phyloP scores from a whole-genome alignment of 176 grass and related monocot genomes.

The Triticum dicoccoides region DNA sequence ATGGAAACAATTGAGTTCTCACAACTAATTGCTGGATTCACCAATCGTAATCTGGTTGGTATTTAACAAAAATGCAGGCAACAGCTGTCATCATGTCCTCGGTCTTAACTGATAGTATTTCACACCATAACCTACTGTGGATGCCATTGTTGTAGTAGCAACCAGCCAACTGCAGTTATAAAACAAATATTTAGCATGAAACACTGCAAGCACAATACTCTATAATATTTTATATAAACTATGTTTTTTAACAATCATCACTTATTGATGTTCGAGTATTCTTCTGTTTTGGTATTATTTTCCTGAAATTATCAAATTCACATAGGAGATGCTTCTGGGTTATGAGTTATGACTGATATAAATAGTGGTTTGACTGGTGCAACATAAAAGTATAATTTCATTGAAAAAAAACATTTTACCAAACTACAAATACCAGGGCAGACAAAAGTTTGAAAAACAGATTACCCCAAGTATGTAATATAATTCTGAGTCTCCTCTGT shows the following conservation, averaged over 20 bases:
- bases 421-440: not conserved
- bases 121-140: conserved; percentile 69
- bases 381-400: not conserved
- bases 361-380: conserved; percentile 3
- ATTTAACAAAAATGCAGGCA: not conserved
- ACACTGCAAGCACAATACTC: not conserved
- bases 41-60: not conserved
- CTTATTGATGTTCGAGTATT: not conserved
- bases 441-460: conserved; percentile 1
- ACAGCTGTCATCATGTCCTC: conserved; percentile 1
- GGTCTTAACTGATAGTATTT: conserved; percentile 54
- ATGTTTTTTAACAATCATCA: not conserved
- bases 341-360: not conserved
- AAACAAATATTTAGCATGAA: conserved; percentile 27
- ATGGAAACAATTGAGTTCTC: not conserved
- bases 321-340: not conserved
- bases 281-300: conserved; percentile 6
- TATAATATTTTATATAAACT: not conserved
- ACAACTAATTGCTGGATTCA: not conserved
- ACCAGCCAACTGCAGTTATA: conserved; percentile 78
- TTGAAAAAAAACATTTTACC: not conserved
- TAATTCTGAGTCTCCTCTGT: conserved; percentile 69
- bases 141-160: conserved; percentile 67
- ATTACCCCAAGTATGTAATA: conserved; percentile 62
- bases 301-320: conserved; percentile 5